phyloP scores from a whole-genome alignment of 305 asterid species.

The Fraxinus ornus region DNA sequence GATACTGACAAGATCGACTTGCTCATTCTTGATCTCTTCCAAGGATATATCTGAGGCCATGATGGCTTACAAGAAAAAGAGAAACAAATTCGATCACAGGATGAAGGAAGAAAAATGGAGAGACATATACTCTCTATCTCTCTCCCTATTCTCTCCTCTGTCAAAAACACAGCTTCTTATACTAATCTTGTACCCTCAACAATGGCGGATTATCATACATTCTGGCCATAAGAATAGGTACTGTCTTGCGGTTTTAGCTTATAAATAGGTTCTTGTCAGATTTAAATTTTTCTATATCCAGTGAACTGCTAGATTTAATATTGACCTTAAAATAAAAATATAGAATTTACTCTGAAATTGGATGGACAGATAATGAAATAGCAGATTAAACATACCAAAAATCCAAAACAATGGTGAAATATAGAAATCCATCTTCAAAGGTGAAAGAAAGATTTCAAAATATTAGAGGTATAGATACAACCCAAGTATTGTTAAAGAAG shows the following conservation, averaged over 20 bases:
- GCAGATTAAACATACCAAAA: not conserved
- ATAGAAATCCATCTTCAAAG: no score
- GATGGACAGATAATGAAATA: not conserved
- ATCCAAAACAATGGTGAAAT: no score
- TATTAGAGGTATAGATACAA: no score
- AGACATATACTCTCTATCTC: slow-evolving; percentile 30
- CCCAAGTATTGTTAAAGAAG: no score
- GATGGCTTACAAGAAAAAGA: slow-evolving; percentile 16
- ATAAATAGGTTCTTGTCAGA: not conserved
- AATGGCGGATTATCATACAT: slow-evolving; percentile 3
- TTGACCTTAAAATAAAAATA: not conserved
- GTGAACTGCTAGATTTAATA: not conserved
- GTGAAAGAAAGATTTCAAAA: no score
- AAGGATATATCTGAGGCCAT: slow-evolving; percentile 42
- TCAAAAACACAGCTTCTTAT: slow-evolving; percentile 15
- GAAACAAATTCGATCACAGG: not conserved
- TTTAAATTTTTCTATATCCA: not conserved
- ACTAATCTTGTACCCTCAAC: not conserved
- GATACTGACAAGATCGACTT: slow-evolving; percentile 49
- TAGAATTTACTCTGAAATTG: not conserved
- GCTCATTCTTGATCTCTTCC: slow-evolving; percentile 50
- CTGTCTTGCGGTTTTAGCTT: not conserved
- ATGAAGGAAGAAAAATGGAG: slow-evolving; percentile 37
- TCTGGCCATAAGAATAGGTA: not conserved
- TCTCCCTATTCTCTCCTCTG: slow-evolving; percentile 24